A percentile compares a stretch with the other conserved stretches of the same genome.
phyloP scores from a whole-genome alignment of 1,284 basidiomycete species.

The Microstroma glucosiphilum region DNA sequence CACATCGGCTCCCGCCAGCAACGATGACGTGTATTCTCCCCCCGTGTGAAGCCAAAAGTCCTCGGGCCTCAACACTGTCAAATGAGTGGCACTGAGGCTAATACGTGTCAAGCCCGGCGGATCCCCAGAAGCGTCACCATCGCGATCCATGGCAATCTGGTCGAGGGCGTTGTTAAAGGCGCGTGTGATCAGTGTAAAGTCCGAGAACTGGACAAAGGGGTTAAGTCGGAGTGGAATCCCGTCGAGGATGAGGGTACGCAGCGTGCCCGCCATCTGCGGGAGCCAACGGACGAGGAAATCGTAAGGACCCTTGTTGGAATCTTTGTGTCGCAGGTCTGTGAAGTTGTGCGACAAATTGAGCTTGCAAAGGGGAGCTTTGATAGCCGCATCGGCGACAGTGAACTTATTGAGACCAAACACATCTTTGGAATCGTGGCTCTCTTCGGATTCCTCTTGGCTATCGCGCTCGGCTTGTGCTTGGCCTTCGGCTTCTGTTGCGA shows the following conservation, averaged over 20 bases:
- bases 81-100: too few species aligned
- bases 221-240: not conserved
- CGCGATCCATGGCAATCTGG: not conserved
- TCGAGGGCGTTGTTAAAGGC: not conserved
- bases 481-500: too few species aligned
- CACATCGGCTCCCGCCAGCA: too few species aligned
- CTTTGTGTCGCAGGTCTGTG: not conserved
- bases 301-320: not conserved
- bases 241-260: not conserved
- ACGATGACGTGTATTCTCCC: too few species aligned
- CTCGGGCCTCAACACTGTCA: too few species aligned
- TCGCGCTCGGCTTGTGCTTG: not conserved
- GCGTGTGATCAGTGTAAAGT: too few species aligned
- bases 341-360: constrained; percentile 2
- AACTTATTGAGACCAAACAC: not conserved
- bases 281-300: not conserved
- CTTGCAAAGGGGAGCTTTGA: not conserved
- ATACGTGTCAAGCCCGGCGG: too few species aligned
- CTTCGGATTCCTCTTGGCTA: not conserved
- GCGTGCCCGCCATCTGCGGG: not conserved
- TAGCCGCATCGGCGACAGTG: not conserved
- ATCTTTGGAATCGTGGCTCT: not conserved
- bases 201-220: too few species aligned
- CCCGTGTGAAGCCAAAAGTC: too few species aligned
- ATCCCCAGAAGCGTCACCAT: too few species aligned